Conservation (phyloP, 257 asterid species). For the Coffea canephora region DNA sequence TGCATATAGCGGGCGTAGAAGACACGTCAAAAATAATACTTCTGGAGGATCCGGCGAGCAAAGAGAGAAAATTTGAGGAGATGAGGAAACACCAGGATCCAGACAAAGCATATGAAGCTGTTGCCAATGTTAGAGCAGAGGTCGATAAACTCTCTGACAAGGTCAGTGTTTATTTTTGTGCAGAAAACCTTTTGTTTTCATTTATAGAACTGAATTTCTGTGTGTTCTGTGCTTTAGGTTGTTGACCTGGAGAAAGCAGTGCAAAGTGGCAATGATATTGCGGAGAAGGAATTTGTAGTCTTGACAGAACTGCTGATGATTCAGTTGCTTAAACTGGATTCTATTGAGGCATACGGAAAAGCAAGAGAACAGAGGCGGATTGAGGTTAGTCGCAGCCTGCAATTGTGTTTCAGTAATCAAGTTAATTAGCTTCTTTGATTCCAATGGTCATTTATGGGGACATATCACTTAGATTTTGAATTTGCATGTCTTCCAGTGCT, state of each 20-base stretch:
- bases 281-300: conserved; percentile 24
- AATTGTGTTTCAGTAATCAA: background rate
- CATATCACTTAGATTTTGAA: background rate
- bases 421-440: background rate
- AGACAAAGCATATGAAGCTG: conserved; percentile 14
- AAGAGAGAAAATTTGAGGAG: conserved; percentile 26
- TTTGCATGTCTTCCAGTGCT: background rate
- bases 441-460: background rate
- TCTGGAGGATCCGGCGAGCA: conserved; percentile 35
- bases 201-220: background rate
- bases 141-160: conserved; percentile 29
- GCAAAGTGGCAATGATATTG: conserved; percentile 17
- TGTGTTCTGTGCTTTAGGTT: conserved; percentile 17
- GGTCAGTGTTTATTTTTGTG: background rate
- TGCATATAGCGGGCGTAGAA: conserved; percentile 30
- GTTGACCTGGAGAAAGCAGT: conserved; percentile 20
- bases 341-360: conserved; percentile 29
- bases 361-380: conserved; percentile 25
- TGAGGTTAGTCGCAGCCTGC: conserved; percentile 22
- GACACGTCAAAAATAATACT: conserved; percentile 28
- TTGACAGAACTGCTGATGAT: conserved; percentile 31
- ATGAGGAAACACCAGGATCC: conserved; percentile 6
- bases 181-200: background rate
- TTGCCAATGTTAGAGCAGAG: conserved; percentile 22
- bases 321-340: conserved; percentile 30